phyloP scores from a whole-genome alignment of 768 basidiomycete species.

The Lactifluus echinatus region DNA sequence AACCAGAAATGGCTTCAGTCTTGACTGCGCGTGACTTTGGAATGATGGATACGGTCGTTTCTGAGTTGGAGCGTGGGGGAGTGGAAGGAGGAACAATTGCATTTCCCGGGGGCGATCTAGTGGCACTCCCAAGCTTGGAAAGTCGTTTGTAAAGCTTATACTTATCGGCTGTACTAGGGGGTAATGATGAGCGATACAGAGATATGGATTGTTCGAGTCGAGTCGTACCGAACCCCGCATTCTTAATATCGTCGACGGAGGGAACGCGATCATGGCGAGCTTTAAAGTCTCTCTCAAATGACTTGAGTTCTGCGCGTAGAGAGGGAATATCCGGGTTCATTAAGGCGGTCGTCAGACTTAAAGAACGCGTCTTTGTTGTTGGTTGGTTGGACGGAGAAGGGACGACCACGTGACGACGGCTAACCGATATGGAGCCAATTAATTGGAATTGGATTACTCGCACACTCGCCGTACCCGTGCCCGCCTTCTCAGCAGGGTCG shows the following conservation, averaged over 20 bases:
- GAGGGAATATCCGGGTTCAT: slow-evolving; percentile 31
- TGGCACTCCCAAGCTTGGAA: slow-evolving; percentile 36
- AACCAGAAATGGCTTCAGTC: slow-evolving; percentile 43
- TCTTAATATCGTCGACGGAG: slow-evolving; percentile 62
- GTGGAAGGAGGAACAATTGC: slow-evolving; percentile 27
- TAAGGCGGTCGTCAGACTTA: slow-evolving; percentile 2
- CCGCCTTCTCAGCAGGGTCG: too few relatives aligned
- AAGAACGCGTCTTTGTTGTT: slow-evolving; percentile 15
- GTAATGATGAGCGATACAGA: slow-evolving; percentile 15
- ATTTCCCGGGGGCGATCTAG: slow-evolving; percentile 35
- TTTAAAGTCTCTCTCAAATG: slow-evolving; percentile 68
- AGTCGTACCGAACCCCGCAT: slow-evolving; percentile 52
- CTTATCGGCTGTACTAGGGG: slow-evolving; percentile 48
- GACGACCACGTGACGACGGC: slow-evolving; percentile 10
- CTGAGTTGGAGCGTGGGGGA: slow-evolving; percentile 28
- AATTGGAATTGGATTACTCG: too few relatives aligned
- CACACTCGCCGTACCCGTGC: too few relatives aligned
- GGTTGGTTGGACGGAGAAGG: neutral
- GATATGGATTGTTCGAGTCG: neutral
- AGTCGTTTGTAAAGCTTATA: slow-evolving; percentile 79
- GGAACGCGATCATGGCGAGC: slow-evolving; percentile 47
- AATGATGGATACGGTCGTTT: slow-evolving; percentile 32
- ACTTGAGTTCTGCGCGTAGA: slow-evolving; percentile 63
- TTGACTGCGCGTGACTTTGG: slow-evolving; percentile 45
- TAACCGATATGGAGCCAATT: too few relatives aligned